Evolutionary conservation across 352 stramenopile species (phyloP), one percentile per base, ranked within the genome.

Genomic region (Saprolegnia parasitica): DNA sequence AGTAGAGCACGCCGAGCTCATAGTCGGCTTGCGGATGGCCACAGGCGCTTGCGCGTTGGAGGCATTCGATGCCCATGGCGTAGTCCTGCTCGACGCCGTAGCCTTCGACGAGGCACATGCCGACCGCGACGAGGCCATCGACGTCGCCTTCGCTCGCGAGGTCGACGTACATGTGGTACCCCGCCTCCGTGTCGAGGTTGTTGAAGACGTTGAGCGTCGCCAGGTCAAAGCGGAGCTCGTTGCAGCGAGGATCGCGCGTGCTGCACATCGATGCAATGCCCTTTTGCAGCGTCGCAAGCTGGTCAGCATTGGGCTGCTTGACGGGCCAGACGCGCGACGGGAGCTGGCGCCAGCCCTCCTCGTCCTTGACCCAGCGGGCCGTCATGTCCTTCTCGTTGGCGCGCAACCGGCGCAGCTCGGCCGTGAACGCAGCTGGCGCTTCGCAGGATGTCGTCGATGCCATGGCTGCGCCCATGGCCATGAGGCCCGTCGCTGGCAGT

Each of bases 71-170:
- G n/a, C 58, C 58, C 18, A 21, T 21, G n/a, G 21, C 40, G 26
- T 67, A 67, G 58, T 67, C 58, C 40, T 67, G 58, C 37, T 67
- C 45, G n/a, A 67, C 58, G 24, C 58, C 58, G 54, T 55, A 67
- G 23, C 58, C 58, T 55, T 67, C 58, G 4, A 67, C 58, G 16
- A 67, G 45, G 37, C 58, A 67, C 58, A 67, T 42, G 20, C 58
- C 58, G 11, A 42, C 39, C 6, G 58, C 58, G 6, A 67, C 58
- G 21, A 67, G 49, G 37, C 37, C 58, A 16, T 67, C 42, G 35
- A 67, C 58, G 21, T 55, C n/a, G 15, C 58, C 58, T 32, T 67
- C 58, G 40, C n/a, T 23, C 20, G 58, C 58, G 4, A 67, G 58
- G 20, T 20, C 49, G 5, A 29, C 5, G 42, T 67, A 67, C 37